Base-by-base conservation (phyloP, 495 filamentous ascomycete genomes). In the Penicillium argentinense region DNA sequence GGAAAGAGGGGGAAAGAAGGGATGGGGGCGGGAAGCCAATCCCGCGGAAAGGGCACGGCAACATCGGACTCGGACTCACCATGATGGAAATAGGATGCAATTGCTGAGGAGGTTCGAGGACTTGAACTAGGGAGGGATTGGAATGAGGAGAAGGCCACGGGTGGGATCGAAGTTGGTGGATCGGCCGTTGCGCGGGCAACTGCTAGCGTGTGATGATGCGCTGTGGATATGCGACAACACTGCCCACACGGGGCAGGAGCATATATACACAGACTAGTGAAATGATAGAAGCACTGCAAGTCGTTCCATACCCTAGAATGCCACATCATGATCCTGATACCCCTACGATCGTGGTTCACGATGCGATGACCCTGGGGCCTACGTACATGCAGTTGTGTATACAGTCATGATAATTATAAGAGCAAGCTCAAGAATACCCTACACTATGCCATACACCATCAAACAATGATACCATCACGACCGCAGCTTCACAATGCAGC, bases 401-500 rank as follows among this genome's bases (percentile, higher is more conserved):
- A n/a, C n/a, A n/a, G n/a, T n/a, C n/a, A n/a, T n/a, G n/a, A n/a
- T n/a, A n/a, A n/a, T n/a, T n/a, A n/a, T n/a, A n/a, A n/a, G n/a
- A n/a, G n/a, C n/a, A n/a, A n/a, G n/a, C n/a, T n/a, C n/a, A n/a
- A n/a, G n/a, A n/a, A n/a, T n/a, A n/a, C n/a, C n/a, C n/a, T n/a
- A n/a, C n/a, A n/a, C n/a, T n/a, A n/a, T n/a, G n/a, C n/a, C n/a
- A n/a, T n/a, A n/a, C n/a, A n/a, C n/a, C n/a, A n/a, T n/a, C n/a
- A n/a, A n/a, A n/a, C n/a, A n/a, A n/a, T n/a, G n/a, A n/a, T n/a
- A n/a, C n/a, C n/a, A 28, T 17, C n/a, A 36, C 23, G 21, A 25
- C n/a, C 37, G 8, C 37, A 39, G 25, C 12, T 39, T 39, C 37
- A n/a, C 67, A 43, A 95, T 85, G 62, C 89, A 95, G 60, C 90